These are phyloP conservation scores for Perkinsus olseni DNA, from an alignment of 169 alveolate species.

Conservation along the genomic window DNA sequence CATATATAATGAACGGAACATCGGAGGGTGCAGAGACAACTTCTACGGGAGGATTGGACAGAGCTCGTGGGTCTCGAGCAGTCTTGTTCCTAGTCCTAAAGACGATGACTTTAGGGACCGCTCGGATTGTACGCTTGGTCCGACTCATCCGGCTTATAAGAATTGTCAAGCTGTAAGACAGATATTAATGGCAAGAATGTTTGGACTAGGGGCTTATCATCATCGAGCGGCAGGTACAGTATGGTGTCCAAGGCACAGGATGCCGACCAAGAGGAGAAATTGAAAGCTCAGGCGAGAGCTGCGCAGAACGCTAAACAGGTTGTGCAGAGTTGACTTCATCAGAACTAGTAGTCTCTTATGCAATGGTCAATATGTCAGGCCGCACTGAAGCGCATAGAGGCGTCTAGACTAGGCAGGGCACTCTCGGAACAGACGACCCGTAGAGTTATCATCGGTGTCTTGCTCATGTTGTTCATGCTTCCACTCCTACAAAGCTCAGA, in stretches of 20 bases:
- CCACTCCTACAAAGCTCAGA: constrained; percentile 42
- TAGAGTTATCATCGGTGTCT: constrained; percentile 57
- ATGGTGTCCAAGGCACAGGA: constrained; percentile 49
- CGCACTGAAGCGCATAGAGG: constrained; percentile 47
- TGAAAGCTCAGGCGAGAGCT: constrained; percentile 44
- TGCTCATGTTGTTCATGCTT: constrained; percentile 52
- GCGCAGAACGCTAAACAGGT: constrained; percentile 37
- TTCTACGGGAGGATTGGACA: constrained; percentile 42
- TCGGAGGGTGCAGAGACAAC: neutral
- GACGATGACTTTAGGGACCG: constrained; percentile 43
- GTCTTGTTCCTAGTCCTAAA: neutral
- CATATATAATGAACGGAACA: neutral
- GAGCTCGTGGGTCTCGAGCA: constrained; percentile 20
- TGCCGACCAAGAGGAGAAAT: constrained; percentile 45
- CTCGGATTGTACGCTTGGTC: constrained; percentile 36
- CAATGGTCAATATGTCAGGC: neutral
- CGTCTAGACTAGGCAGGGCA: constrained; percentile 54
- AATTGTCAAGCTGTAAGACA: constrained; percentile 56
- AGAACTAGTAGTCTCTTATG: neutral
- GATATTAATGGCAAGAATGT: neutral
- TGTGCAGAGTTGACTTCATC: neutral
- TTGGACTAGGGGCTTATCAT: too few relatives aligned
- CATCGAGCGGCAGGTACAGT: constrained; percentile 9
- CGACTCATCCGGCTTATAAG: constrained; percentile 65
- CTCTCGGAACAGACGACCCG: constrained; percentile 57